These are phyloP conservation scores for Lentinula novae-zelandiae DNA, from an alignment of 1,284 basidiomycete genomes.

Conservation along the genomic window DNA sequence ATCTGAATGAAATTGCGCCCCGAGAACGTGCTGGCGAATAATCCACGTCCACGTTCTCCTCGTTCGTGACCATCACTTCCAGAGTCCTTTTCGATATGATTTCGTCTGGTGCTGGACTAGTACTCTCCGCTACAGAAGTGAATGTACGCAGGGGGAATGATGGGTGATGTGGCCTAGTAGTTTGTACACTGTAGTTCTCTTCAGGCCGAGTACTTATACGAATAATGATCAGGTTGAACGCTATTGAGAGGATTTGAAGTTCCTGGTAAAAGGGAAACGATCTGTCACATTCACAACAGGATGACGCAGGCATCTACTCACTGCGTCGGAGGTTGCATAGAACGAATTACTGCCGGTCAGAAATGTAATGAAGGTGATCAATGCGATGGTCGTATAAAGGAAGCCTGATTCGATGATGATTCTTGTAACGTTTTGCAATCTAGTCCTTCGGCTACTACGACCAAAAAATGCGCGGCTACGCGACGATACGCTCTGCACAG, in stretches of 20 bases:
- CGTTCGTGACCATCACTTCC: background rate
- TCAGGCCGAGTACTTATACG: conserved; percentile 3
- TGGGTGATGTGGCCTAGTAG: background rate
- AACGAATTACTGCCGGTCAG: conserved; percentile 16
- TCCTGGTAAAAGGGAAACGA: background rate
- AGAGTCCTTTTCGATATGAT: background rate
- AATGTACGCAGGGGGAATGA: background rate
- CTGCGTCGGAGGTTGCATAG: conserved; percentile 17
- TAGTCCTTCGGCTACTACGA: background rate
- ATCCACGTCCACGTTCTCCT: background rate
- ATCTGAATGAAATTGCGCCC: background rate
- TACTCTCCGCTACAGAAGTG: background rate
- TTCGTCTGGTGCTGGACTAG: background rate
- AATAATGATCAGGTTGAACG: conserved; percentile 11
- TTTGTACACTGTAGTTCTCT: background rate
- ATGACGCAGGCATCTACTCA: background rate
- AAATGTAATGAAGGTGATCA: conserved; percentile 18
- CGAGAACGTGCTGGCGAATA: background rate
- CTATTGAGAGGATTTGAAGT: conserved; percentile 9
- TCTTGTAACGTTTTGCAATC: conserved; percentile 15
- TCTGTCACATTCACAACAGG: background rate
- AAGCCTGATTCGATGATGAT: conserved; percentile 23
- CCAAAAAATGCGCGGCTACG: background rate
- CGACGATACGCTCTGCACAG: background rate
- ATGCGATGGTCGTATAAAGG: conserved; percentile 19